Conservation (phyloP, 164 flowering plant genomes). For the Chloranthus sessilifolius region DNA sequence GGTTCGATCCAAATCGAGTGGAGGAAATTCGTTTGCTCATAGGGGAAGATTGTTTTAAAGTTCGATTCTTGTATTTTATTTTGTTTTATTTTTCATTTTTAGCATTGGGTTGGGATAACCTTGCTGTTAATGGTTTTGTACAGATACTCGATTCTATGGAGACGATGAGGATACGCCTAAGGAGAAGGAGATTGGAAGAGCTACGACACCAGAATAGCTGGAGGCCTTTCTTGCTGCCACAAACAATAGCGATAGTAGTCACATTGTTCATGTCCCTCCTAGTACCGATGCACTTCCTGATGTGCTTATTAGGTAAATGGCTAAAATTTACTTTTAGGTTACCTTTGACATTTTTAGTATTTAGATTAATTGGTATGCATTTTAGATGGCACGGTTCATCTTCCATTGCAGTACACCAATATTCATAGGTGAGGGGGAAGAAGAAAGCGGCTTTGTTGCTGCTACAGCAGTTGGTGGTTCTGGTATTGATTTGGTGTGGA, state of each 20-base stretch:
- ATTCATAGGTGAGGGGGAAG: slow-evolving; percentile 89
- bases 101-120: too few relatives aligned
- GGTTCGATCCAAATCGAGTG: too few relatives aligned
- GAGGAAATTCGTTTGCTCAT: too few relatives aligned
- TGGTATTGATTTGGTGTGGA: slow-evolving; percentile 87
- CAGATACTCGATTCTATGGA: too few relatives aligned
- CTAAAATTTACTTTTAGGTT: too few relatives aligned
- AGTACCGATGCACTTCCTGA: slow-evolving; percentile 77
- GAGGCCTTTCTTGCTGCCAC: slow-evolving; percentile 78
- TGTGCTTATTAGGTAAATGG: slow-evolving; percentile 67
- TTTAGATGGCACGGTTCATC: slow-evolving; percentile 1
- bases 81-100: too few relatives aligned
- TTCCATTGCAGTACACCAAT: slow-evolving; percentile 61
- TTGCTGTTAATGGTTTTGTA: slow-evolving; percentile 83
- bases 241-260: slow-evolving; percentile 79
- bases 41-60: too few relatives aligned
- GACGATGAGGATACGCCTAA: too few relatives aligned
- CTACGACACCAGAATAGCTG: slow-evolving; percentile 75
- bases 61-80: too few relatives aligned
- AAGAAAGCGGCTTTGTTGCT: slow-evolving; percentile 82
- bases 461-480: too few relatives aligned
- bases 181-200: slow-evolving; percentile 76
- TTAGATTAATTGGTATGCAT: background rate
- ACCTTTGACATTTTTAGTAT: too few relatives aligned
- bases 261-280: slow-evolving; percentile 78